A percentile compares a stretch with the other conserved stretches of the same genome.
Conservation (phyloP, 2,329 filamentous ascomycete species). For the Pyrenophora graminea region DNA sequence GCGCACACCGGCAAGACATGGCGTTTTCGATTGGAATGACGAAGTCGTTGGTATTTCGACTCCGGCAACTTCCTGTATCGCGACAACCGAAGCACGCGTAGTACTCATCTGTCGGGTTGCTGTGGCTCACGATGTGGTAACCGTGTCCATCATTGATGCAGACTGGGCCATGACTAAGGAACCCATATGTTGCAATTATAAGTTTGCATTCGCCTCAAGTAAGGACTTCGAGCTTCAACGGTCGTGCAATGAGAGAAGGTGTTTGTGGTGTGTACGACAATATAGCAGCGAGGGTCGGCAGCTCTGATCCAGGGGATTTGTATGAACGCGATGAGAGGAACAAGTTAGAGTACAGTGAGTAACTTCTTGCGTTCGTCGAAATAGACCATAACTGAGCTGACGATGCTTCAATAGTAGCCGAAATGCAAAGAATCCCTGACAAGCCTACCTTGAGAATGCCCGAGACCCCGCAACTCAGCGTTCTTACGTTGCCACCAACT, state of each 20-base stretch:
- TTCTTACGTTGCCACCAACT: conserved; percentile 16
- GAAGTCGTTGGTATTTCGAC: no score
- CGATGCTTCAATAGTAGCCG: conserved; percentile 17
- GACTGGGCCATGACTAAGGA: no score
- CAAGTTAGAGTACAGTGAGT: conserved; percentile 22
- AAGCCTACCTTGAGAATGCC: conserved; percentile 8
- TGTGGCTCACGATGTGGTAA: no score
- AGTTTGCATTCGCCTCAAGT: no score
- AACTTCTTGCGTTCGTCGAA: neutral
- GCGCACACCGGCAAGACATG: no score
- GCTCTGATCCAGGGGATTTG: neutral
- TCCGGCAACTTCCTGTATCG: no score
- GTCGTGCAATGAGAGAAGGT: neutral
- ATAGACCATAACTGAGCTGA: conserved; percentile 18
- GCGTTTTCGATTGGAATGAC: no score
- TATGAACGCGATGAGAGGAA: neutral
- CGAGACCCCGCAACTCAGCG: conserved; percentile 16
- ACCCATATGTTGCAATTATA: no score
- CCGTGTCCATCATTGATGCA: no score
- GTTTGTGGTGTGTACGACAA: neutral
- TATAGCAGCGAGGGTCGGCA: neutral
- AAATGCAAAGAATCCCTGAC: conserved; percentile 19
- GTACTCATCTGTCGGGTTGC: no score
- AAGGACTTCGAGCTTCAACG: no score
- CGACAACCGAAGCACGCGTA: no score